phyloP scores from a whole-genome alignment of 2,329 filamentous ascomycete species.

The Emmonsiellopsis sp. region DNA sequence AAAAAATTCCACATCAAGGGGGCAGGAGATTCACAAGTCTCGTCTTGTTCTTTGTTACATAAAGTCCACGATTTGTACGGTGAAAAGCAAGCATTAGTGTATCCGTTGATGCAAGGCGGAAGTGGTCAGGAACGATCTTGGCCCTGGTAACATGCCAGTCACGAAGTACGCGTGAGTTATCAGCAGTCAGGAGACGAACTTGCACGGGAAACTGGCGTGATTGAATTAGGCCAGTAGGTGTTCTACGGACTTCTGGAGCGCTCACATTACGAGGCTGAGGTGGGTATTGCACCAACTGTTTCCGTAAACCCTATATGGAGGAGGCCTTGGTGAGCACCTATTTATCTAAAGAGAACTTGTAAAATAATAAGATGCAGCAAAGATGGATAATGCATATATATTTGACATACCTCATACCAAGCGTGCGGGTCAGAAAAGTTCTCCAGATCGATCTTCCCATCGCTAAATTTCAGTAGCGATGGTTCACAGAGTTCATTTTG shows the following conservation, averaged over 20 bases:
- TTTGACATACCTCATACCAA: not conserved
- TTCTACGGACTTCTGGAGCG: not conserved
- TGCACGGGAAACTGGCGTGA: too few relatives aligned
- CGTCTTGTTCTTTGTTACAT: too few relatives aligned
- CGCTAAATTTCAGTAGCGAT: not conserved
- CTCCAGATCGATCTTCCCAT: not conserved
- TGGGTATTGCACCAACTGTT: not conserved
- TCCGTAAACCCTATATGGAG: not conserved
- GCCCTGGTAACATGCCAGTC: too few relatives aligned
- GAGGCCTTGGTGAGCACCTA: not conserved
- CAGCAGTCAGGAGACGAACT: too few relatives aligned
- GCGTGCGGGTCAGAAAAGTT: not conserved
- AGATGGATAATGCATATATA: not conserved
- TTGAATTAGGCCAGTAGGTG: too few relatives aligned
- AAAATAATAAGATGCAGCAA: not conserved
- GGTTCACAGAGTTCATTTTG: not conserved
- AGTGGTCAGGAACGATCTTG: too few relatives aligned
- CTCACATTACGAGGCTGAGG: not conserved
- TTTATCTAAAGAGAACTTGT: not conserved
- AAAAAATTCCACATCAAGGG: too few relatives aligned
- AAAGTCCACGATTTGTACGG: too few relatives aligned
- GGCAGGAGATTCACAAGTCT: too few relatives aligned
- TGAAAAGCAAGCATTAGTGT: too few relatives aligned
- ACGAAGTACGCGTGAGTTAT: too few relatives aligned
- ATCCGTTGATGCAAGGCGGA: too few relatives aligned